Evolutionary conservation across 2,329 filamentous ascomycete species (phyloP), one percentile per base, ranked within the genome.

Genomic region (Triangularia setosa): DNA sequence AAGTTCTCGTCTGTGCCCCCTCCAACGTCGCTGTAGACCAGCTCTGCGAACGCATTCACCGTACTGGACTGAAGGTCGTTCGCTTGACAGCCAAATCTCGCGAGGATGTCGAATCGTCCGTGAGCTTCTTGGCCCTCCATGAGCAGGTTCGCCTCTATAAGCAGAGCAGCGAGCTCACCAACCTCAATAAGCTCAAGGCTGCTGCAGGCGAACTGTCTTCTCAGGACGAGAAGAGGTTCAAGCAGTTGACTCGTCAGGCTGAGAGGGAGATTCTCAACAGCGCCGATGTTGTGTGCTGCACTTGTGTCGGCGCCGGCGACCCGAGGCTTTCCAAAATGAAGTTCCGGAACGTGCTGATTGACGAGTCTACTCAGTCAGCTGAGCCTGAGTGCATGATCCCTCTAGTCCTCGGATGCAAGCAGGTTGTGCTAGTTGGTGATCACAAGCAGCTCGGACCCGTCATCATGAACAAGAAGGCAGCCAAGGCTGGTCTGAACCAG

Each of bases 381-480:
- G 95, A 99, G 76, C 95, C 95, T 0, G 95, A 99, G 77, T 99
- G 95, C 77, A 96, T 99, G 92, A 99, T 99, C 72, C 95, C 95
- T 18, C 82, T 99, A 48, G 94, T 99, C 30, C 84, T 99, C 23
- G 95, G 95, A 59, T 99, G 95, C 83, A 99, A 99, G 80, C 95
- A 99, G 77, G 93, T 97, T 58, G 95, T 99, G n/a, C 85, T 99
- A 35, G 95, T 99, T 52, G 95, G 95, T 74, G 95, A 99, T 74
- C 95, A 99, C 78, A 96, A 98, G 78, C 95, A 99, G 76, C 87
- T 99, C 69, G 95, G 95, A 0, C 95, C 95, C 1, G 95, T 99
- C 72, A 98, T 99, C 75, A 99, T 99, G 94, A 99, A 99, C 84
- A 99, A 99, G 84, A 98, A 98, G 79, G 95, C 95, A 14, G 95